Evolutionary conservation across 148 eudicot genomes (phyloP).

Genomic region (Hydrangea macrophylla): DNA sequence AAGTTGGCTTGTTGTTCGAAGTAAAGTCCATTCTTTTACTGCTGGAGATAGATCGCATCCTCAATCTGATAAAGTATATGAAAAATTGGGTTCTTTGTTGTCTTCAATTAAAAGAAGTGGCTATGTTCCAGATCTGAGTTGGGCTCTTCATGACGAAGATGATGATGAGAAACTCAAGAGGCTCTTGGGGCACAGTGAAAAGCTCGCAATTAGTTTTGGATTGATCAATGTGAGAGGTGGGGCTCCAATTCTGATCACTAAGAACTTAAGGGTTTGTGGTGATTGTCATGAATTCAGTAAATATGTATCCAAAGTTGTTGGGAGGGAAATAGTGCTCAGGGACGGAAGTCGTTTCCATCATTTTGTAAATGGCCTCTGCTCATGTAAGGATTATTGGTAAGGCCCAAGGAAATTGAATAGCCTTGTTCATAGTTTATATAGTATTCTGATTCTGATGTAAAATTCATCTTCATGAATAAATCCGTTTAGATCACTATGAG

Average conservation of each 20-base stretch:
- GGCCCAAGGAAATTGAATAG: background rate
- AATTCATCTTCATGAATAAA: background rate
- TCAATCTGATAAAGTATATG: slow-evolving; percentile 27
- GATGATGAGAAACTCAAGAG: slow-evolving; percentile 24
- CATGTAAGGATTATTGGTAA: slow-evolving; percentile 30
- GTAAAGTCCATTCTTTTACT: slow-evolving; percentile 30
- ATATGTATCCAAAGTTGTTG: slow-evolving; percentile 22
- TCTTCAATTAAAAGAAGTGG: slow-evolving; percentile 22
- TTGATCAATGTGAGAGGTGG: slow-evolving; percentile 16
- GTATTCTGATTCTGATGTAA: background rate
- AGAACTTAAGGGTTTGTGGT: slow-evolving; percentile 27
- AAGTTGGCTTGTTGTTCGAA: slow-evolving; percentile 45
- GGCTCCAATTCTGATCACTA: slow-evolving; percentile 19
- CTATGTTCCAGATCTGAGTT: slow-evolving; percentile 26
- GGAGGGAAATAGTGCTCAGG: slow-evolving; percentile 24
- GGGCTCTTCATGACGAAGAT: slow-evolving; percentile 31
- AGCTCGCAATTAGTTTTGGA: slow-evolving; percentile 27
- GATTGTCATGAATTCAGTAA: slow-evolving; percentile 30
- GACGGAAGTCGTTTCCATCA: slow-evolving; percentile 28
- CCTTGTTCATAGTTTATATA: background rate
- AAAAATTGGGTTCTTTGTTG: slow-evolving; percentile 24
- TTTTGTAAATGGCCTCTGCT: slow-evolving; percentile 24
- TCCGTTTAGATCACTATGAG: background rate
- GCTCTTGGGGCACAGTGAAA: slow-evolving; percentile 29
- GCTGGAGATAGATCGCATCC: slow-evolving; percentile 41